phyloP scores from a whole-genome alignment of 2,329 filamentous ascomycete genomes.

The Botrytis pseudocinerea region DNA sequence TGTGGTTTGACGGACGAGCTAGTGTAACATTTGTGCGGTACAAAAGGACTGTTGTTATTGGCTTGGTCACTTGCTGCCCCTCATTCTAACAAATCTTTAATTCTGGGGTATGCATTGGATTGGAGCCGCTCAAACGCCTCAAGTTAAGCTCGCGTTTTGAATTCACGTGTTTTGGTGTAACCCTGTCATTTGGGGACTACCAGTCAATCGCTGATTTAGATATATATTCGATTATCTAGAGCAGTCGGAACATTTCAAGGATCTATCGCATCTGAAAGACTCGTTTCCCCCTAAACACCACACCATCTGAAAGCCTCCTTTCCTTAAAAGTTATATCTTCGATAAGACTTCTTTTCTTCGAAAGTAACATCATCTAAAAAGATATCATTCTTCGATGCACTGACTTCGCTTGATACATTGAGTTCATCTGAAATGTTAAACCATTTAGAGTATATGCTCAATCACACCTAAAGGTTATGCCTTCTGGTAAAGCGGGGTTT shows the following conservation, averaged over 20 bases:
- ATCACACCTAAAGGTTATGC: background rate
- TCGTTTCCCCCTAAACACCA: background rate
- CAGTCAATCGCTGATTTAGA: background rate
- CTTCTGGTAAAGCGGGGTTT: background rate
- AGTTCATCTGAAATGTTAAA: background rate
- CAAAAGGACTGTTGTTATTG: background rate
- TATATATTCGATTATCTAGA: background rate
- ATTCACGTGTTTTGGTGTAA: background rate
- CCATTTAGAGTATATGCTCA: background rate
- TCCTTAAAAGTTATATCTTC: background rate
- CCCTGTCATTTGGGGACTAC: background rate
- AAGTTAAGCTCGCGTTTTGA: background rate
- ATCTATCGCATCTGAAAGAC: background rate
- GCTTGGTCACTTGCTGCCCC: background rate
- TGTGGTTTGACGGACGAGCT: background rate
- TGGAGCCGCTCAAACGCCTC: background rate
- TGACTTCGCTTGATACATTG: background rate
- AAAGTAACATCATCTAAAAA: background rate
- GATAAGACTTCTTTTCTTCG: background rate
- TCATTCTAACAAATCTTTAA: background rate
- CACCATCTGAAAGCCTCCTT: no score
- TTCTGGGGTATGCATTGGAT: slow-evolving; percentile 5
- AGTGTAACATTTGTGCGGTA: background rate
- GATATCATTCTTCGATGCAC: background rate
- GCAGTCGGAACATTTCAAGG: background rate